phyloP scores from a whole-genome alignment of 2,329 filamentous ascomycete species.

The Trichophyton schoenleinii region DNA sequence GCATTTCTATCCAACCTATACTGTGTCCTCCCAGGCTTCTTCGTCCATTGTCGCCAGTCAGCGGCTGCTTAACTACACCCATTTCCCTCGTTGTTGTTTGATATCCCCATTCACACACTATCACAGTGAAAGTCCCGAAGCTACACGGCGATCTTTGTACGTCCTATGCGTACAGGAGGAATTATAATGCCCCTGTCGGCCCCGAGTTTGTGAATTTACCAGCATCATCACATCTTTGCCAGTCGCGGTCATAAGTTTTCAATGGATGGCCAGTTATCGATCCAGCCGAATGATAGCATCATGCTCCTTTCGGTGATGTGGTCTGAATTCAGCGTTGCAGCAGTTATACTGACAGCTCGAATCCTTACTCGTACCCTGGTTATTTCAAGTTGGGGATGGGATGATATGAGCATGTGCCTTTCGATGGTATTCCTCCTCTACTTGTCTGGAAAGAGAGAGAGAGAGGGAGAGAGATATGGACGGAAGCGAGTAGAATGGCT shows the following conservation, averaged over 20 bases:
- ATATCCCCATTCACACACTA: not conserved
- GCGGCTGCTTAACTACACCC: not conserved
- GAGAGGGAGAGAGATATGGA: not conserved
- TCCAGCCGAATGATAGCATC: not conserved
- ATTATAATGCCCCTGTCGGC: not conserved
- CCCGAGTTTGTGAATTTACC: not conserved
- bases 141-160: not conserved
- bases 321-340: conserved; percentile 9
- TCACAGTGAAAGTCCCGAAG: not conserved
- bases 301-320: conserved; percentile 6
- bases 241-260: not conserved
- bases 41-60: not conserved
- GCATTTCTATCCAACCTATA: not conserved
- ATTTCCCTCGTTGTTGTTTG: not conserved
- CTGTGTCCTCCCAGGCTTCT: not conserved
- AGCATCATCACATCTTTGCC: not conserved
- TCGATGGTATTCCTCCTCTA: conserved; percentile 8
- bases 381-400: conserved; percentile 10
- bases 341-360: conserved; percentile 7
- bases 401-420: conserved; percentile 11
- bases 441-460: not conserved
- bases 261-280: not conserved
- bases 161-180: not conserved
- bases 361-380: conserved; percentile 7
- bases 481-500: not conserved